Conservation (phyloP, 1,284 basidiomycete species). For the Fistulina hepatica region DNA sequence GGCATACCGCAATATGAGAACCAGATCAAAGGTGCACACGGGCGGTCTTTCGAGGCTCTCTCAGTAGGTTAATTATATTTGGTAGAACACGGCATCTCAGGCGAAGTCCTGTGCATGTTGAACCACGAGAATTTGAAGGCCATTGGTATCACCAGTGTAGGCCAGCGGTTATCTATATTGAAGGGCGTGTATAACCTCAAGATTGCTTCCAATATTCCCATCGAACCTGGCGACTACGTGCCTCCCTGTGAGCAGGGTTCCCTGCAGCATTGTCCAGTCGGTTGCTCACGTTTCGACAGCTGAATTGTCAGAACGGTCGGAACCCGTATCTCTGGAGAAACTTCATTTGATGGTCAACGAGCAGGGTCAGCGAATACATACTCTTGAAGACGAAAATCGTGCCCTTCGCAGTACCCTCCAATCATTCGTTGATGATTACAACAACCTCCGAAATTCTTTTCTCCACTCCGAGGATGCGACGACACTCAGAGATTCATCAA, state of each 20-base stretch:
- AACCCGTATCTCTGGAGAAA: slow-evolving; percentile 52
- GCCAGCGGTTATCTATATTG: slow-evolving; percentile 80
- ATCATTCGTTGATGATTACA: slow-evolving; percentile 57
- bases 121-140: slow-evolving; percentile 77
- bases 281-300: slow-evolving; percentile 30
- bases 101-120: slow-evolving; percentile 76
- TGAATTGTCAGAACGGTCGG: slow-evolving; percentile 52
- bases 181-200: slow-evolving; percentile 86
- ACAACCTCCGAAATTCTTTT: slow-evolving; percentile 31
- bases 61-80: background rate
- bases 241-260: slow-evolving; percentile 68
- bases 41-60: slow-evolving; percentile 7
- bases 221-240: slow-evolving; percentile 80
- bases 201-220: slow-evolving; percentile 68
- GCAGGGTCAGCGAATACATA: slow-evolving; percentile 44
- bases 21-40: slow-evolving; percentile 48
- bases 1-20: slow-evolving; percentile 76
- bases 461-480: background rate
- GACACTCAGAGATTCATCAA: slow-evolving; percentile 3
- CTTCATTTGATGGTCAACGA: slow-evolving; percentile 62
- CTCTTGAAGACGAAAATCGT: slow-evolving; percentile 67
- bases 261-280: slow-evolving; percentile 8
- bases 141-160: slow-evolving; percentile 75
- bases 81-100: slow-evolving; percentile 82
- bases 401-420: slow-evolving; percentile 51